Conservation (phyloP, 768 basidiomycete genomes). For the Panaeolus cyanescens region DNA sequence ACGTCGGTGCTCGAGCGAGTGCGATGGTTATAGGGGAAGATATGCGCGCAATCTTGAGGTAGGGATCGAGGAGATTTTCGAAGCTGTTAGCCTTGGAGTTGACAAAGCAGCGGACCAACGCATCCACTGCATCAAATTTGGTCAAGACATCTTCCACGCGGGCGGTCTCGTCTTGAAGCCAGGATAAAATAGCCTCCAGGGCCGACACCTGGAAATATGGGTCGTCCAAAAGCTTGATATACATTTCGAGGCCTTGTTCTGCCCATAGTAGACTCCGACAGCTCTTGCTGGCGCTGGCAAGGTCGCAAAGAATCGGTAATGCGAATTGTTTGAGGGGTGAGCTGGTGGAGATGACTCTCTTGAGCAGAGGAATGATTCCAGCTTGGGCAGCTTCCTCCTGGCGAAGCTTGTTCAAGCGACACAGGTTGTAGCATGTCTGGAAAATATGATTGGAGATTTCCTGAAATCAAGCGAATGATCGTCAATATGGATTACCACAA, state of each 20-base stretch:
- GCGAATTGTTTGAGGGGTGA: constrained; percentile 98
- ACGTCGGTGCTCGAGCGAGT: constrained; percentile 74
- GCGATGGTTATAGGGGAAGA: constrained; percentile 75
- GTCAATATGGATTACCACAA: neutral
- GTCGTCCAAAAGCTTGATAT: constrained; percentile 76
- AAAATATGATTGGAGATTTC: constrained; percentile 98
- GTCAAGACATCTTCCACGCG: constrained; percentile 89
- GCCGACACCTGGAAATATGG: constrained; percentile 93
- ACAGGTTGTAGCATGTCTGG: constrained; percentile 96
- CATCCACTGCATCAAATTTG: constrained; percentile 63
- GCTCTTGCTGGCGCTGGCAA: constrained; percentile 93
- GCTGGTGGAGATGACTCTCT: constrained; percentile 82
- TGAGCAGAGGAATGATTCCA: constrained; percentile 90
- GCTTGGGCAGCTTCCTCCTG: constrained; percentile 98
- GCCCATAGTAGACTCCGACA: constrained; percentile 92
- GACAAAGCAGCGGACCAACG: constrained; percentile 78
- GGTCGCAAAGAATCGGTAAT: constrained; percentile 93
- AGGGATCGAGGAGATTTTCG: constrained; percentile 89
- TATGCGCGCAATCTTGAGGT: constrained; percentile 87
- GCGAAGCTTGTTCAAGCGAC: constrained; percentile 88
- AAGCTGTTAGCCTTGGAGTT: constrained; percentile 87
- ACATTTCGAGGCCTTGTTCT: constrained; percentile 85
- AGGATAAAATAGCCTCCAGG: constrained; percentile 86
- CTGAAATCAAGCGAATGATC: constrained; percentile 38
- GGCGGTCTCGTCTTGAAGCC: constrained; percentile 95